Conservation (phyloP, 176 grass and related monocot genomes). For the Avena atlantica region DNA sequence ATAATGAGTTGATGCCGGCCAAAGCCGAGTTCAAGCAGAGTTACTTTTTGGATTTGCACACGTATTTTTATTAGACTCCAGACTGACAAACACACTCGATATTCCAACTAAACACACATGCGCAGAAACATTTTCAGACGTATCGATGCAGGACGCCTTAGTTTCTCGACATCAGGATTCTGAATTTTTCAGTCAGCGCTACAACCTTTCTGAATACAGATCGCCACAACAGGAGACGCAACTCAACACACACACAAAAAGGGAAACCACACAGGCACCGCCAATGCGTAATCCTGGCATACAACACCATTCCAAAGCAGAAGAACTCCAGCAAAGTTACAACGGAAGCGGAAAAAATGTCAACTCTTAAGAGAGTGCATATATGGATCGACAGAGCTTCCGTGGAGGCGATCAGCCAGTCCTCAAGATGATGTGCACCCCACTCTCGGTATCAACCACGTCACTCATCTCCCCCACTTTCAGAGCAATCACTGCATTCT, state of each 20-base stretch:
- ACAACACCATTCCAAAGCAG: slow-evolving; percentile 28
- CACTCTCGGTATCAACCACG: slow-evolving; percentile 81
- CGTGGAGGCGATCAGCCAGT: slow-evolving; percentile 45
- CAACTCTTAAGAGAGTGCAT: background rate
- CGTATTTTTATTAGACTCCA: too few relatives aligned
- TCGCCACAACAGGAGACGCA: background rate
- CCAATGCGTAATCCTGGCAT: background rate
- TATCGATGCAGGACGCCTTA: background rate
- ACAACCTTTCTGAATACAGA: background rate
- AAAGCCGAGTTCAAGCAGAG: too few relatives aligned
- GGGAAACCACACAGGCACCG: background rate
- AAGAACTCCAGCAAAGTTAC: slow-evolving; percentile 30
- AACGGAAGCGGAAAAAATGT: background rate
- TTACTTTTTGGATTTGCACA: too few relatives aligned
- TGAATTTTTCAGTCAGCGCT: background rate
- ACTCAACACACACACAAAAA: too few relatives aligned
- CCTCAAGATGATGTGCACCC: slow-evolving; percentile 92
- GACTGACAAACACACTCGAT: too few relatives aligned
- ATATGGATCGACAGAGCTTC: background rate
- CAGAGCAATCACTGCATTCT: slow-evolving; percentile 74
- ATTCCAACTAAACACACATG: too few relatives aligned
- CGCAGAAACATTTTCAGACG: too few relatives aligned
- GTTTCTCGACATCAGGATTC: background rate
- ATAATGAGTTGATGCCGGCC: too few relatives aligned
- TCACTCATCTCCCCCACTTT: slow-evolving; percentile 86